phyloP scores from a whole-genome alignment of 768 basidiomycete species.

The Tulasnella sp. region DNA sequence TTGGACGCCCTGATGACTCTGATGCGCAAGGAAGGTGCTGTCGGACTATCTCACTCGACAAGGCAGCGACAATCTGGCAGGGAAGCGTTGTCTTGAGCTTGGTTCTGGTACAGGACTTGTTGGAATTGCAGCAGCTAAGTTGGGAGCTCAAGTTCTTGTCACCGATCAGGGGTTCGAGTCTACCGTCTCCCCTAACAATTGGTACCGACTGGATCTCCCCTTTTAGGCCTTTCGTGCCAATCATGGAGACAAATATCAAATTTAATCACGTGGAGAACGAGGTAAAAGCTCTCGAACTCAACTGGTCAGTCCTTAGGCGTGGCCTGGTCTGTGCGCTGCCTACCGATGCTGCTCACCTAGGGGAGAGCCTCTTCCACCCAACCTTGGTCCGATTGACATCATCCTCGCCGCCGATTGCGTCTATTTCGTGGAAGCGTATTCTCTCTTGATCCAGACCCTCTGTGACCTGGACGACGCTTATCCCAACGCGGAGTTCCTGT shows the following conservation, averaged over 20 bases:
- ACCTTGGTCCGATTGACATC: constrained; percentile 49
- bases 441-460: constrained; percentile 77
- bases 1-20: constrained; percentile 8
- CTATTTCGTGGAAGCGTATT: constrained; percentile 91
- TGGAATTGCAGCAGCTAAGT: constrained; percentile 71
- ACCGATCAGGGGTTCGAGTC: constrained; percentile 82
- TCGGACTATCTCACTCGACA: constrained; percentile 68
- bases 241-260: constrained; percentile 70
- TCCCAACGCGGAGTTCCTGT: constrained; percentile 61
- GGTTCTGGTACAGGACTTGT: constrained; percentile 89
- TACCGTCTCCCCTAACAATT: neutral
- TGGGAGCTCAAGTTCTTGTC: constrained; percentile 64
- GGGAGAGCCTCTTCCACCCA: neutral
- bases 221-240: constrained; percentile 63
- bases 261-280: constrained; percentile 56
- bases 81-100: constrained; percentile 68
- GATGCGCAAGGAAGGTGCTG: constrained; percentile 56
- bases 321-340: neutral
- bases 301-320: constrained; percentile 57
- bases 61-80: constrained; percentile 45
- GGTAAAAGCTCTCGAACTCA: constrained; percentile 64
- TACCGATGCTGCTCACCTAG: neutral
- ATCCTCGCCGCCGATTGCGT: constrained; percentile 93
- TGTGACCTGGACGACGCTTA: constrained; percentile 48
- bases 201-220: neutral